These are phyloP conservation scores for Sordariomycetes sp. DNA, from an alignment of 2,329 filamentous ascomycete genomes.

Conservation along the genomic window DNA sequence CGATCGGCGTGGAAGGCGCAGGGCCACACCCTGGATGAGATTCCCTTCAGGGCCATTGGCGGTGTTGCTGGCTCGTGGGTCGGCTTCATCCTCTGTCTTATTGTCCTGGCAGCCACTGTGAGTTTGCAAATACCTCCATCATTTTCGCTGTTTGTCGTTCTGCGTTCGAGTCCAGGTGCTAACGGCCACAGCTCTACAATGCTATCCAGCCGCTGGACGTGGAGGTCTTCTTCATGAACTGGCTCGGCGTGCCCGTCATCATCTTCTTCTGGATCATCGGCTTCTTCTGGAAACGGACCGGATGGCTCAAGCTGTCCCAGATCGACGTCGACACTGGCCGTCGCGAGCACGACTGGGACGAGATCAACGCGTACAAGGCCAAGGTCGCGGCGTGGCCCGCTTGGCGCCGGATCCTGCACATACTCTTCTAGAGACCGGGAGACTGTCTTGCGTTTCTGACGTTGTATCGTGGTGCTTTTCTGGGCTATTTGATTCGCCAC, in stretches of 20 bases:
- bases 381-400: conserved; percentile 34
- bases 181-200: conserved; percentile 27
- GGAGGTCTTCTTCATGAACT: conserved; percentile 38
- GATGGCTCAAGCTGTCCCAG: conserved; percentile 42
- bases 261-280: conserved; percentile 39
- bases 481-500: neutral
- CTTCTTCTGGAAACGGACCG: conserved; percentile 50
- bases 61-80: conserved; percentile 51
- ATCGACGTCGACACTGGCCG: conserved; percentile 57
- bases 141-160: neutral
- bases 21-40: conserved; percentile 47
- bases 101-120: conserved; percentile 39
- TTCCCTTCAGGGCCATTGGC: conserved; percentile 46
- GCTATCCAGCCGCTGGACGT: conserved; percentile 28
- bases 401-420: conserved; percentile 29
- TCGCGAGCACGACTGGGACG: conserved; percentile 51
- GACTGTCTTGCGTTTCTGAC: neutral
- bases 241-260: conserved; percentile 39
- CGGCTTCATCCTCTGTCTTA: conserved; percentile 40
- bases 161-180: conserved; percentile 7
- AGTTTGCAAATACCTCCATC: conserved; percentile 9
- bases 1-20: conserved; percentile 43
- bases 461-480: neutral
- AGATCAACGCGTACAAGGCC: conserved; percentile 40
- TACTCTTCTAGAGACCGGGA: conserved; percentile 18